A percentile compares a stretch with the other conserved stretches of the same genome.
phyloP scores from a whole-genome alignment of 2,329 filamentous ascomycete genomes.

The Clonostachys byssicola region DNA sequence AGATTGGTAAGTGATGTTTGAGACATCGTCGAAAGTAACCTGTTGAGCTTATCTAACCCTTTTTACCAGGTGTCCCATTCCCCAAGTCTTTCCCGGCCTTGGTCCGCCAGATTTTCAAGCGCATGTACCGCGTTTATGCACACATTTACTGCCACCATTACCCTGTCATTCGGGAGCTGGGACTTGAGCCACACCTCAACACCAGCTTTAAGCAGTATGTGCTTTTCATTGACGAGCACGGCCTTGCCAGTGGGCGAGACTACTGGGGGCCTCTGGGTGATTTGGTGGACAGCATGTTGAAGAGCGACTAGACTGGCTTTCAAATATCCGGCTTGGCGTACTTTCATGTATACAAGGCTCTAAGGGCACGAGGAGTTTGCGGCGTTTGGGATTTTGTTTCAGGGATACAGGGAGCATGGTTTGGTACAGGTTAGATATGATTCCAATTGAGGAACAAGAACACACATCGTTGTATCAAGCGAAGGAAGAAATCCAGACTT shows the following conservation, averaged over 20 bases:
- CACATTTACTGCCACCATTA: conserved; percentile 99
- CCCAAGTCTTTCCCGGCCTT: conserved; percentile 87
- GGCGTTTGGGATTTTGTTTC: no score
- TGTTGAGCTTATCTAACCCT: conserved; percentile 4
- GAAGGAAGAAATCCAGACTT: no score
- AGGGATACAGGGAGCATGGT: no score
- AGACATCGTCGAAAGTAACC: not conserved
- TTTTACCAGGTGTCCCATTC: conserved; percentile 73
- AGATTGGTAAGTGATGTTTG: conserved; percentile 59
- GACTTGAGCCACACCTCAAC: conserved; percentile 94
- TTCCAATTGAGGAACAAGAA: no score
- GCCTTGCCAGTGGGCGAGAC: conserved; percentile 86
- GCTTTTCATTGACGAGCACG: conserved; percentile 96
- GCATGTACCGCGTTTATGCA: conserved; percentile 96
- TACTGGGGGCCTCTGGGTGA: conserved; percentile 96
- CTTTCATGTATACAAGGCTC: not conserved
- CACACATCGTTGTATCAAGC: no score
- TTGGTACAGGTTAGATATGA: no score
- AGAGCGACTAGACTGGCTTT: conserved; percentile 65
- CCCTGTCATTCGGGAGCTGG: conserved; percentile 89
- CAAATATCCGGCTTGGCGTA: conserved; percentile 1
- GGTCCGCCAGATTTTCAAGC: conserved; percentile 96
- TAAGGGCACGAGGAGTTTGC: not conserved
- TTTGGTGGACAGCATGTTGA: conserved; percentile 95
- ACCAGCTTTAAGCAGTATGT: conserved; percentile 99